These are phyloP conservation scores for Ganoderma sp. DNA, from an alignment of 1,284 basidiomycete genomes.

Conservation along the genomic window DNA sequence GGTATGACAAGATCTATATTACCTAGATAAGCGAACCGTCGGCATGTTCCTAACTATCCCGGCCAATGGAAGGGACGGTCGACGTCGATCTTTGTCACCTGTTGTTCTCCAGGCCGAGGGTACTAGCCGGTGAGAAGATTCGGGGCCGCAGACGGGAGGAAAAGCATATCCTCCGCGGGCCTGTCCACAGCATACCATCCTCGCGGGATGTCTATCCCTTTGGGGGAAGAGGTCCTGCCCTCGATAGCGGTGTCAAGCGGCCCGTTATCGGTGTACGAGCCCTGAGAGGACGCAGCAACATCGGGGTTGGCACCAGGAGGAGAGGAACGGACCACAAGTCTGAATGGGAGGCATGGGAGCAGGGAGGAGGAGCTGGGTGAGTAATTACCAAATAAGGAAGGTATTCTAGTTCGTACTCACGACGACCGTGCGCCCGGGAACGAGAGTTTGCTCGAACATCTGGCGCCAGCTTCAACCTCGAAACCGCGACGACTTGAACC, in stretches of 20 bases:
- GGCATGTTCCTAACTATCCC: neutral
- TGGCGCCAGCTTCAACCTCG: slow-evolving; percentile 28
- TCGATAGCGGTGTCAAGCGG: slow-evolving; percentile 22
- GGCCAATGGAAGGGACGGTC: slow-evolving; percentile 4
- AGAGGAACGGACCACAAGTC: slow-evolving; percentile 15
- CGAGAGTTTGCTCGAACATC: slow-evolving; percentile 22
- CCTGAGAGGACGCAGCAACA: slow-evolving; percentile 20
- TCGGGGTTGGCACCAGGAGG: slow-evolving; percentile 9
- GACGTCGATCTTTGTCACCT: slow-evolving; percentile 1
- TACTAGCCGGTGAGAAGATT: slow-evolving; percentile 9
- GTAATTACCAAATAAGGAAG: slow-evolving; percentile 19
- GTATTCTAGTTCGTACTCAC: slow-evolving; percentile 25
- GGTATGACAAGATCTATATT: slow-evolving; percentile 12
- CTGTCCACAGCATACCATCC: slow-evolving; percentile 1
- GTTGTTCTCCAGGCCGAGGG: slow-evolving; percentile 3
- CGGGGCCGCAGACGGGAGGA: slow-evolving; percentile 3
- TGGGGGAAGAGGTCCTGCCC: neutral
- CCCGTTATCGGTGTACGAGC: slow-evolving; percentile 28
- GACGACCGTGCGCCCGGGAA: slow-evolving; percentile 18
- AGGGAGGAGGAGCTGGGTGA: slow-evolving; percentile 26
- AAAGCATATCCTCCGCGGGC: neutral
- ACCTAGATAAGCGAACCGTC: neutral
- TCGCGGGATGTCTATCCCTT: neutral
- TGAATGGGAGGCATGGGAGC: slow-evolving; percentile 26
- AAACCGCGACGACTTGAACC: slow-evolving; percentile 9